Percentiles rank a stretch among this genome's conserved stretches.
Conservation (phyloP, 257 asterid species). For the Solanum sitiens region DNA sequence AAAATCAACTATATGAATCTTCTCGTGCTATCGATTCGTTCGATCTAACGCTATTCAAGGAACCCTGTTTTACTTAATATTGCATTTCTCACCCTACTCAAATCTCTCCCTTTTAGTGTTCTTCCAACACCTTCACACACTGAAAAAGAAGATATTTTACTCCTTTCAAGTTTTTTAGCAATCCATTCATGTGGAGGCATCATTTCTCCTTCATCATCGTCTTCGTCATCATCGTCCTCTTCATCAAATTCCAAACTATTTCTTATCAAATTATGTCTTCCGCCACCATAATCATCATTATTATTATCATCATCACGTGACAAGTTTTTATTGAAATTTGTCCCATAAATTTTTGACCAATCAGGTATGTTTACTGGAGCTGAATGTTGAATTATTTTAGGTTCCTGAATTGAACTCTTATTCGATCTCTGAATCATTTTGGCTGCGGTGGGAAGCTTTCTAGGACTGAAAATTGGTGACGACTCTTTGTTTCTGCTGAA, state of each 20-base stretch:
- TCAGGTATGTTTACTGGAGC: constrained; percentile 27
- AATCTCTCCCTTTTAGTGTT: constrained; percentile 62
- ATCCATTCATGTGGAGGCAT: constrained; percentile 62
- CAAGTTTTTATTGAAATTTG: background rate
- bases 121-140: constrained; percentile 68
- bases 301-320: background rate
- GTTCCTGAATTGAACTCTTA: constrained; percentile 11
- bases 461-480: background rate
- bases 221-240: constrained; percentile 18
- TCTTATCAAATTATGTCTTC: background rate
- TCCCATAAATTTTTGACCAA: constrained; percentile 51
- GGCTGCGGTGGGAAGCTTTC: constrained; percentile 14
- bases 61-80: constrained; percentile 58
- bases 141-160: constrained; percentile 33
- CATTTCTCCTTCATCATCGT: constrained; percentile 4
- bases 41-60: constrained; percentile 24
- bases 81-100: constrained; percentile 49
- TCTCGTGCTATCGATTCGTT: background rate
- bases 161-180: constrained; percentile 29
- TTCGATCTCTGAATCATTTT: constrained; percentile 23
- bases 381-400: constrained; percentile 6
- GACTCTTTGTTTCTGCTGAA: background rate
- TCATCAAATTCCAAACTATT: constrained; percentile 24
- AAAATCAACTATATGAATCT: background rate
- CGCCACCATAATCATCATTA: background rate